Conservation (phyloP, 805 yeast genomes). For the Saccharomycopsis lassenensis region DNA sequence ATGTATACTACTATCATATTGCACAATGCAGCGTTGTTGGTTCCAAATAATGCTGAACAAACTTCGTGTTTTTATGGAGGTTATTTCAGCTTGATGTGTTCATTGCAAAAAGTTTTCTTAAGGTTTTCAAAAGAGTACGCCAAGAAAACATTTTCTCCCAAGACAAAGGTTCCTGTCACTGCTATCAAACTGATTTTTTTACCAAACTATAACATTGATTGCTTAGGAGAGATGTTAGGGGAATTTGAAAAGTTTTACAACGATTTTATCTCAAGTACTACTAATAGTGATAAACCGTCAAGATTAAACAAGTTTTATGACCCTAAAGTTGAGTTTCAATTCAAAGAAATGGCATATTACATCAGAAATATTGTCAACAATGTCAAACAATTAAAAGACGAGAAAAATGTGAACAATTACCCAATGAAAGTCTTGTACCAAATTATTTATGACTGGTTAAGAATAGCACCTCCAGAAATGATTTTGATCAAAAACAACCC, state of each 20-base stretch:
- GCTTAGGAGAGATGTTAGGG: background rate
- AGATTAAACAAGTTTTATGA: background rate
- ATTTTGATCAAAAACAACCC: background rate
- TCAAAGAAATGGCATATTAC: background rate
- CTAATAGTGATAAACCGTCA: too few relatives aligned
- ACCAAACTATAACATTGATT: conserved; percentile 3
- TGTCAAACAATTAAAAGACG: background rate
- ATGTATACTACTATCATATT: conserved; percentile 1
- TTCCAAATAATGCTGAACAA: background rate
- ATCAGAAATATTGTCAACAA: background rate
- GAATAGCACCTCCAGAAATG: conserved; percentile 2
- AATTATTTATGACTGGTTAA: conserved; percentile 1
- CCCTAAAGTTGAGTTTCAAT: background rate
- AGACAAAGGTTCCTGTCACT: background rate
- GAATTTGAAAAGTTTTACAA: background rate
- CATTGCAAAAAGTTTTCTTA: conserved; percentile 1
- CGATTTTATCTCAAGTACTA: background rate
- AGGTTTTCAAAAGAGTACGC: background rate
- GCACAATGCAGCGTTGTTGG: conserved; percentile 1
- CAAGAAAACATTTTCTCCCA: background rate
- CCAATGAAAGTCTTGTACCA: conserved; percentile 1
- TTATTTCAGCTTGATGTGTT: conserved; percentile 1
- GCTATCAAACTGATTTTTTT: background rate
- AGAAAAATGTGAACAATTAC: background rate
- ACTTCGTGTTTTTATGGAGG: conserved; percentile 4